Conservation (phyloP, 768 basidiomycete genomes). For the Auriscalpium orientale region DNA sequence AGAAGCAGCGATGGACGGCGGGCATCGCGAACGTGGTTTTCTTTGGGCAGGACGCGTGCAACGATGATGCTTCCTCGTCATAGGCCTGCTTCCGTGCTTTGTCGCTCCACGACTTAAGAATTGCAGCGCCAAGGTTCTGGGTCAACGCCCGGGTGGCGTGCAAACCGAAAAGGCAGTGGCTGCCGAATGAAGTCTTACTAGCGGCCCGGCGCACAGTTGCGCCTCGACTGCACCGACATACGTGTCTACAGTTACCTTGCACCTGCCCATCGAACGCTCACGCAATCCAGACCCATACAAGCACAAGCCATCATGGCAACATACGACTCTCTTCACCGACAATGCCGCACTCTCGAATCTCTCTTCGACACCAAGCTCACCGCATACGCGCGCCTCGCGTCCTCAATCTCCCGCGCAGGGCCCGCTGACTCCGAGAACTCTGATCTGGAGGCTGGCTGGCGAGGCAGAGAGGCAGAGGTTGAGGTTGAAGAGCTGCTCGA, state of each 20-base stretch:
- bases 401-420: slow-evolving; percentile 45
- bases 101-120: no score
- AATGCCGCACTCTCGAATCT: slow-evolving; percentile 90
- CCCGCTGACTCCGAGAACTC: slow-evolving; percentile 50
- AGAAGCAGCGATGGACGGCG: not conserved
- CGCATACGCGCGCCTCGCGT: slow-evolving; percentile 81
- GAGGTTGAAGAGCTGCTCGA: slow-evolving; percentile 82
- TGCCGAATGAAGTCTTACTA: not conserved
- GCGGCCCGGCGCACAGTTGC: not conserved
- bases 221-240: no score
- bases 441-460: slow-evolving; percentile 46
- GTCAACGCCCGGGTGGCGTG: no score
- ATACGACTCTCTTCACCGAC: slow-evolving; percentile 86
- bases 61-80: not conserved
- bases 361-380: slow-evolving; percentile 88
- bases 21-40: slow-evolving; percentile 1
- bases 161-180: not conserved
- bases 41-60: not conserved
- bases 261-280: not conserved
- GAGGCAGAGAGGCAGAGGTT: slow-evolving; percentile 77
- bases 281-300: not conserved
- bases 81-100: not conserved
- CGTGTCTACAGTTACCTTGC: not conserved
- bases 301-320: slow-evolving; percentile 44
- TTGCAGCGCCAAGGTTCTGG: no score